Evolutionary conservation across 129 eudicot species (phyloP).

Genomic region (Solidago caesia): DNA sequence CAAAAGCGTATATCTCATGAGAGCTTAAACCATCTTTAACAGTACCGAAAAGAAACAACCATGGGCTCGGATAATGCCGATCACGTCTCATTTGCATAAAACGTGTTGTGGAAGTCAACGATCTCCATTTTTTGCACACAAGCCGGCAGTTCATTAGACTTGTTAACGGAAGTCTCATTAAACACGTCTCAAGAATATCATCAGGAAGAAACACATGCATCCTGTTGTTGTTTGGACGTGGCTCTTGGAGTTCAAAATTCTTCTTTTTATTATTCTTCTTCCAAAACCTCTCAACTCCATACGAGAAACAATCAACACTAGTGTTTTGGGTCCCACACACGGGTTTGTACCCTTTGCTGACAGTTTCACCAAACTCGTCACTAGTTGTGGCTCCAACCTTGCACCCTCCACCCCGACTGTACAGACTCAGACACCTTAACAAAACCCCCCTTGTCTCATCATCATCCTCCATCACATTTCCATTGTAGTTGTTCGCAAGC

Average conservation of each 20-base stretch:
- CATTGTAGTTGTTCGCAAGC: conserved; percentile 33
- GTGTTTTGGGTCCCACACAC: conserved; percentile 62
- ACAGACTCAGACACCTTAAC: conserved; percentile 66
- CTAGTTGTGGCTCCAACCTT: conserved; percentile 78
- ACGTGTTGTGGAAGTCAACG: conserved; percentile 54
- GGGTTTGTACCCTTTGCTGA: conserved; percentile 48
- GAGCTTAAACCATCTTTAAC: conserved; percentile 73
- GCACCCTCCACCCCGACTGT: conserved; percentile 81
- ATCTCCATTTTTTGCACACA: conserved; percentile 88
- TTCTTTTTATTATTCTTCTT: conserved; percentile 44
- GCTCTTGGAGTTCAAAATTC: conserved; percentile 30
- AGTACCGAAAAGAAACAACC: conserved; percentile 77
- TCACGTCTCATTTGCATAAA: conserved; percentile 71
- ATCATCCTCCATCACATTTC: conserved; percentile 48
- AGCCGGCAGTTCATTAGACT: conserved; percentile 86
- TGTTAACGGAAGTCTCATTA: conserved; percentile 74
- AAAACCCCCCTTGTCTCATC: conserved; percentile 57
- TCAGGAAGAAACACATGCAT: conserved; percentile 74
- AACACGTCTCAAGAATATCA: conserved; percentile 84
- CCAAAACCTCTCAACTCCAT: conserved; percentile 73
- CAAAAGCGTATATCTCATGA: conserved; percentile 73
- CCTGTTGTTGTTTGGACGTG: conserved; percentile 29
- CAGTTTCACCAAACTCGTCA: conserved; percentile 59
- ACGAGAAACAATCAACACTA: conserved; percentile 63
- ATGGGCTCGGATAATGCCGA: conserved; percentile 55